Conservation (phyloP, 1,284 basidiomycete species). For the Boletus sp. region DNA sequence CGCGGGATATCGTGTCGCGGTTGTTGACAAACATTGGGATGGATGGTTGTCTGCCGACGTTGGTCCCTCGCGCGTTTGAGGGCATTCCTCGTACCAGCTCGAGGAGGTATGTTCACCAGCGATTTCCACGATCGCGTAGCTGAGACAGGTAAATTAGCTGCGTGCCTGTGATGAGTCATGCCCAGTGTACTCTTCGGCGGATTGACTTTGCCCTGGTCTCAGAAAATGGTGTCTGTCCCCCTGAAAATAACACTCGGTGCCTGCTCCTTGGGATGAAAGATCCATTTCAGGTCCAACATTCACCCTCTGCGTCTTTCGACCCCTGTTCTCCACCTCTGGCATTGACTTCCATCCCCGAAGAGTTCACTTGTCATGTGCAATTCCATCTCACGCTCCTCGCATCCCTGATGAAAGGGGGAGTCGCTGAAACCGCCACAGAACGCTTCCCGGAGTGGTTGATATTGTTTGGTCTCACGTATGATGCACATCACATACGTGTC, state of each 20-base stretch:
- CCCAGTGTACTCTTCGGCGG: not conserved
- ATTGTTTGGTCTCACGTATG: slow-evolving; percentile 26
- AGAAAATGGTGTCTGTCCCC: not conserved
- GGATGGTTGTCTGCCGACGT: slow-evolving; percentile 2
- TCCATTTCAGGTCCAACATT: not conserved
- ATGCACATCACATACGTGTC: slow-evolving; percentile 17
- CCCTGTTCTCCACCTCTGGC: not conserved
- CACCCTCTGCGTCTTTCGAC: not conserved
- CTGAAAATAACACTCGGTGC: not conserved
- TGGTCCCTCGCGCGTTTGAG: slow-evolving; percentile 16
- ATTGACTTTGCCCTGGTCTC: slow-evolving; percentile 20
- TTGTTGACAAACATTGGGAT: slow-evolving; percentile 7
- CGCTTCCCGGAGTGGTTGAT: slow-evolving; percentile 30
- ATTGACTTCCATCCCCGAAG: slow-evolving; percentile 15
- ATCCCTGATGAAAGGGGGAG: not conserved
- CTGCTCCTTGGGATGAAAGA: slow-evolving; percentile 23
- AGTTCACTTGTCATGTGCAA: slow-evolving; percentile 11
- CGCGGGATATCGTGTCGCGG: slow-evolving; percentile 15
- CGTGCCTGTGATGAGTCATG: not conserved
- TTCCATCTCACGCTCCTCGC: slow-evolving; percentile 21
- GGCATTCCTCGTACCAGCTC: slow-evolving; percentile 14
- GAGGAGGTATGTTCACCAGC: slow-evolving; percentile 17
- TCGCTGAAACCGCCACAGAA: not conserved
- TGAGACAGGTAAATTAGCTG: slow-evolving; percentile 13
- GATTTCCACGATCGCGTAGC: not conserved